phyloP scores from a whole-genome alignment of 2,329 filamentous ascomycete species.

The Colletotrichum scovillei region DNA sequence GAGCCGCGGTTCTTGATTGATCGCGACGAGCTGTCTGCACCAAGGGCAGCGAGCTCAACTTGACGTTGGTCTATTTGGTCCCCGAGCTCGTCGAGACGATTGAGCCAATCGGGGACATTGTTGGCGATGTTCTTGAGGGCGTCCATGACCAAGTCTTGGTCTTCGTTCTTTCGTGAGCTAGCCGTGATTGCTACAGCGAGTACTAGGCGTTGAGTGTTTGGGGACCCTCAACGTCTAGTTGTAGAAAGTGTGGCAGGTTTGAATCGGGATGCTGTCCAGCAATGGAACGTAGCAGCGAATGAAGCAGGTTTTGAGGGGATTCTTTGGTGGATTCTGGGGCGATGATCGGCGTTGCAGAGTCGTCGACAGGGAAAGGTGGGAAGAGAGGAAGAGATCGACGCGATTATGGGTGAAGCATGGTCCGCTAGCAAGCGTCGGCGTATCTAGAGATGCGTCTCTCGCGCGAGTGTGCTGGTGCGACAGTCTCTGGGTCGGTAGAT shows the following conservation, averaged over 20 bases:
- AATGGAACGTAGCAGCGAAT: neutral
- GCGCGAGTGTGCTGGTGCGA: neutral
- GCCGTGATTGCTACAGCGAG: conserved; percentile 42
- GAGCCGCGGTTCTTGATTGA: conserved; percentile 64
- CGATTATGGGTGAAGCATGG: conserved; percentile 32
- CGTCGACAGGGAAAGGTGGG: conserved; percentile 44
- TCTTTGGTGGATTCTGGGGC: conserved; percentile 21
- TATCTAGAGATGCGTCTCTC: neutral
- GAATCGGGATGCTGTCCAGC: neutral
- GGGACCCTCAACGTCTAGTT: conserved; percentile 43
- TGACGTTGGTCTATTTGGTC: conserved; percentile 72
- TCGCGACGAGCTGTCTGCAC: conserved; percentile 46
- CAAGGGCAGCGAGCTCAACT: conserved; percentile 66
- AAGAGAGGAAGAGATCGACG: conserved; percentile 26
- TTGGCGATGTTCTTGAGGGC: conserved; percentile 64
- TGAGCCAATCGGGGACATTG: conserved; percentile 71
- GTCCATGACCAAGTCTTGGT: conserved; percentile 61
- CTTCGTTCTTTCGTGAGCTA: conserved; percentile 40
- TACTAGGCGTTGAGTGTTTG: conserved; percentile 42
- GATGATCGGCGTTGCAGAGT: conserved; percentile 25
- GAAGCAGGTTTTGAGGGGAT: conserved; percentile 18
- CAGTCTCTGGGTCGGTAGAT: neutral
- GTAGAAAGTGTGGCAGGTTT: neutral
- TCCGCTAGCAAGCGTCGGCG: conserved; percentile 26
- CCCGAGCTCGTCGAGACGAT: conserved; percentile 69